Percentiles rank a stretch among this genome's conserved stretches.
Evolutionary conservation across 345 rosid species (phyloP).

Genomic region (Angophora floribunda): DNA sequence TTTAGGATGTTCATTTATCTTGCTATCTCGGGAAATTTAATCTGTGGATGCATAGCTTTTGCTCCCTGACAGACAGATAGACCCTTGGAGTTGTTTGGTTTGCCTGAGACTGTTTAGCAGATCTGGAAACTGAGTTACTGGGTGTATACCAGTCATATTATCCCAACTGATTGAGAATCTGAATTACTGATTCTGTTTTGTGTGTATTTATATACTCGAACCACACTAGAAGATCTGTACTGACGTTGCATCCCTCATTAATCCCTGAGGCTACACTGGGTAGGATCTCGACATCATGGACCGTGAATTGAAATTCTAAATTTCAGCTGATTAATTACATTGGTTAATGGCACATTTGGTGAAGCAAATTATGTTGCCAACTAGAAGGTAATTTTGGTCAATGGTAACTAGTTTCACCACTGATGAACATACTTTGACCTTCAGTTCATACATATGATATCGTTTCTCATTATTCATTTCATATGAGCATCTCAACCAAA

Average conservation of each 20-base stretch:
- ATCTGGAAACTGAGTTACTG: background rate
- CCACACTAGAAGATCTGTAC: background rate
- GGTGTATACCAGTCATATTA: background rate
- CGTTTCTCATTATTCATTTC: background rate
- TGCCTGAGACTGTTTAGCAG: background rate
- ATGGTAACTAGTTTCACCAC: background rate
- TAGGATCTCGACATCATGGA: background rate
- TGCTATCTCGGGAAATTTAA: background rate
- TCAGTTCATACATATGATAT: background rate
- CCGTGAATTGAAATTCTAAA: background rate
- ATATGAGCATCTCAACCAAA: background rate
- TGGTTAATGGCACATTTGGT: background rate
- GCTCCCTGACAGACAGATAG: background rate
- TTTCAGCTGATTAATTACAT: background rate
- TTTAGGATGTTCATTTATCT: background rate
- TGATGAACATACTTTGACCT: background rate
- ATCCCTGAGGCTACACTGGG: background rate
- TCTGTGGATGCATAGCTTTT: background rate
- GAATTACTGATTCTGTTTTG: background rate
- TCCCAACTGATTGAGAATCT: background rate
- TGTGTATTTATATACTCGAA: background rate
- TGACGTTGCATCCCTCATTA: background rate
- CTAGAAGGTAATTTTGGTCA: background rate
- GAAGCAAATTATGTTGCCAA: background rate
- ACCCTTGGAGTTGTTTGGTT: background rate